phyloP scores from a whole-genome alignment of 2,329 filamentous ascomycete genomes.

The Rhinocladiella mackenziei region DNA sequence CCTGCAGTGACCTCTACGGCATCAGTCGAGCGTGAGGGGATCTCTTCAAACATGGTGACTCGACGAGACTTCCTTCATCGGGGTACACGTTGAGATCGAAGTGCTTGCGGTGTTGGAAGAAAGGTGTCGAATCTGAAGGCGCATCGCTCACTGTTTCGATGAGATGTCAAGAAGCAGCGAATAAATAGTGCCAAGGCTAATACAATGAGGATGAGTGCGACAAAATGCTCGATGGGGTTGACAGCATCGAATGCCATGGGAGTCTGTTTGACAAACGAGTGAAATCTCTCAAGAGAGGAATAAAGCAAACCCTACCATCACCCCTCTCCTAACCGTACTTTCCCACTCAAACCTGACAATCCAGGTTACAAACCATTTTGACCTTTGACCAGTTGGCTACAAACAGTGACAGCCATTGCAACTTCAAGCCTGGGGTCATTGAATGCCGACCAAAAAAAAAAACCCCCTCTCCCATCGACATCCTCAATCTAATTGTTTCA shows the following conservation, averaged over 20 bases:
- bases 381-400: too few relatives aligned
- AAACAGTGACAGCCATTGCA: too few relatives aligned
- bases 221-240: conserved; percentile 14
- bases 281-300: not conserved
- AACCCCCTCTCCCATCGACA: too few relatives aligned
- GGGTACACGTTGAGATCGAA: not conserved
- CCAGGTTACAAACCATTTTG: too few relatives aligned
- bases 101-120: conserved; percentile 9
- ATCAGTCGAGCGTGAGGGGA: not conserved
- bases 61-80: conserved; percentile 3
- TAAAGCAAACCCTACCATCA: not conserved
- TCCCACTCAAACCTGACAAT: conserved; percentile 1
- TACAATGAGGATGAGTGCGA: conserved; percentile 23
- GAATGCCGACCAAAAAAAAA: too few relatives aligned
- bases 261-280: conserved; percentile 8
- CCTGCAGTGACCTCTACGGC: too few relatives aligned
- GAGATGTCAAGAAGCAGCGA: conserved; percentile 18
- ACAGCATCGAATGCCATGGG: conserved; percentile 11
- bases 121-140: conserved; percentile 12
- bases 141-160: conserved; percentile 13
- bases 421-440: too few relatives aligned
- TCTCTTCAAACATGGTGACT: conserved; percentile 3
- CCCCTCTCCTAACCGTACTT: not conserved
- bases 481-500: too few relatives aligned
- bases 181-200: conserved; percentile 22